Conservation (phyloP, 352 stramenopile genomes). For the Globisporangium rhizosaccharum region DNA sequence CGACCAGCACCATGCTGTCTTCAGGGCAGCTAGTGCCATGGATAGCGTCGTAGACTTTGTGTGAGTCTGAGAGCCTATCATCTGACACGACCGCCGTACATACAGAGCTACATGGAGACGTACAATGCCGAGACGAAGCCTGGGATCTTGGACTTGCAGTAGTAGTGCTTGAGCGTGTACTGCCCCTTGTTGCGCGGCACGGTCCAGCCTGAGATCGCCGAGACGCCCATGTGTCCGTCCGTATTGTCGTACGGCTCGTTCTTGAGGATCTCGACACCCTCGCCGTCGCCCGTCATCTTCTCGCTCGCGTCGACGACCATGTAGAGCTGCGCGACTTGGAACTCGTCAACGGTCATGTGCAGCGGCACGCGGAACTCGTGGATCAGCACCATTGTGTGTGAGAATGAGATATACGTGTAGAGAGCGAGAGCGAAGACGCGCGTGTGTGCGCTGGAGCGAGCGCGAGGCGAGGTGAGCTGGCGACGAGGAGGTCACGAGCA, state of each 20-base stretch:
- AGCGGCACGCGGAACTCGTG: slow-evolving; percentile 85
- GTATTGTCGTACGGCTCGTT: slow-evolving; percentile 66
- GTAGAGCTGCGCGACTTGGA: slow-evolving; percentile 82
- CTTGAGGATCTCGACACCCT: slow-evolving; percentile 84
- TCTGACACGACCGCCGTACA: too few species aligned
- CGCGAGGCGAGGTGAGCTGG: not conserved
- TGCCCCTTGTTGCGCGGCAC: slow-evolving; percentile 78
- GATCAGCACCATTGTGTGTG: slow-evolving; percentile 52
- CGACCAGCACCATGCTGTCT: slow-evolving; percentile 81
- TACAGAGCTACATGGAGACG: slow-evolving; percentile 1
- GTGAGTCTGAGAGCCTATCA: not conserved
- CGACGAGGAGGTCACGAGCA: too few species aligned
- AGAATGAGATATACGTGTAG: not conserved
- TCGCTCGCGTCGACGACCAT: slow-evolving; percentile 86
- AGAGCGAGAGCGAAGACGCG: not conserved
- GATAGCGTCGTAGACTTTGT: not conserved
- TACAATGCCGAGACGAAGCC: slow-evolving; percentile 79
- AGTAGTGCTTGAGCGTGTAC: slow-evolving; percentile 89
- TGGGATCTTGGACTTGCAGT: slow-evolving; percentile 82
- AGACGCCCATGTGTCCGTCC: slow-evolving; percentile 70
- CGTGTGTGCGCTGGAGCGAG: not conserved
- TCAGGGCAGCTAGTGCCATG: slow-evolving; percentile 55
- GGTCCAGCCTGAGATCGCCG: slow-evolving; percentile 63
- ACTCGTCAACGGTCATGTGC: slow-evolving; percentile 84
- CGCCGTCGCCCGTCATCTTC: slow-evolving; percentile 76